Evolutionary conservation across 1,284 basidiomycete species (phyloP), one percentile per base, ranked within the genome.

Genomic region (Schizophyllum commune): DNA sequence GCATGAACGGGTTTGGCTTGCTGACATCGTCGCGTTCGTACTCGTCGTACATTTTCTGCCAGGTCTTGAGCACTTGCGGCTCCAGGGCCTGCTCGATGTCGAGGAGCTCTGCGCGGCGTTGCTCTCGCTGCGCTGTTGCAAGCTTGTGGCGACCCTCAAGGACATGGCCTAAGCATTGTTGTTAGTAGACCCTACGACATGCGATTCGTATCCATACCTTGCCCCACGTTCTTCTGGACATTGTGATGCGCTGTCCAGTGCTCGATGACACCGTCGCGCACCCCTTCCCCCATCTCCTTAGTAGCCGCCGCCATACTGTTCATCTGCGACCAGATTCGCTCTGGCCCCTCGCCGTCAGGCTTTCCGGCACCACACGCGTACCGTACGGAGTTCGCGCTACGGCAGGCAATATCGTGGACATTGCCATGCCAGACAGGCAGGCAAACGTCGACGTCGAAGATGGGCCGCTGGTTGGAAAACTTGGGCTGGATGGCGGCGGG

Each of bases 181-280:
- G n/a, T n/a, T n/a, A n/a, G n/a, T n/a, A n/a, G n/a, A n/a, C n/a
- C n/a, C n/a, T n/a, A n/a, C n/a, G n/a, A n/a, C n/a, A n/a, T n/a
- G n/a, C n/a, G n/a, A n/a, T n/a, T n/a, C n/a, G n/a, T n/a, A n/a
- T n/a, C n/a, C n/a, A n/a, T n/a, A n/a, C n/a, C n/a, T n/a, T n/a
- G n/a, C 32, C 64, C 65, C 1, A 64, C 27, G 5, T 67, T 51
- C 59, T 74, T 74, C 20, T 34, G 21, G 68, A 69, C 72, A 60
- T 74, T 74, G 70, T 66, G 71, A 22, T 60, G 58, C 8, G 60
- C 63, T 62, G 65, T 72, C 56, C 70, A 68, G 55, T 72, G 71
- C 33, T 75, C 67, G 20, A 73, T 34, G 0, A 65, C 62, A 22
- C 74, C 72, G 11, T 64, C 64, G 1, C 68, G 62, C n/a, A 54